Evolutionary conservation across 805 yeast genomes (phyloP).

Genomic region (Candida nanaspora): DNA sequence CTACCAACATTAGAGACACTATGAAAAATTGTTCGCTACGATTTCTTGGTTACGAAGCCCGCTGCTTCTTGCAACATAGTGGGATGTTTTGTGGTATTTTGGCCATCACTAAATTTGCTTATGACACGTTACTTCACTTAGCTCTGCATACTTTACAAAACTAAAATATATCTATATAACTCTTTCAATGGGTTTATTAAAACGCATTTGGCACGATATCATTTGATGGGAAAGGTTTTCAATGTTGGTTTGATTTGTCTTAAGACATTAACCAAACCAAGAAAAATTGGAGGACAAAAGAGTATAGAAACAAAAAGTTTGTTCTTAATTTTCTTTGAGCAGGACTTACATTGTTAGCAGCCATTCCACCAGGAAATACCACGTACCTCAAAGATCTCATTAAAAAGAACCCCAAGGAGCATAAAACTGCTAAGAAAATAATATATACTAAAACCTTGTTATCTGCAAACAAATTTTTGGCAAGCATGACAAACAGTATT

Average conservation of each 20-base stretch:
- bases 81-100: too few species aligned
- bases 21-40: too few species aligned
- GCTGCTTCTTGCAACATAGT: too few species aligned
- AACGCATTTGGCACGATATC: too few species aligned
- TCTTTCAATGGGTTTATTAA: too few species aligned
- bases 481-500: slow-evolving; percentile 46
- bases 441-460: slow-evolving; percentile 31
- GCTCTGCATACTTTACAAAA: too few species aligned
- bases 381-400: slow-evolving; percentile 65
- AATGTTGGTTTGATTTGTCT: not conserved
- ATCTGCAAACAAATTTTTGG: slow-evolving; percentile 32
- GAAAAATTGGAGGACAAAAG: slow-evolving; percentile 71
- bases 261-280: slow-evolving; percentile 64
- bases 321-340: slow-evolving; percentile 74
- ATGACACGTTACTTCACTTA: too few species aligned
- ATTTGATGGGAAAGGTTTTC: too few species aligned
- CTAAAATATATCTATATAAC: too few species aligned
- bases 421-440: slow-evolving; percentile 35
- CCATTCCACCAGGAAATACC: slow-evolving; percentile 54
- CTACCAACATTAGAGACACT: too few species aligned
- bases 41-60: too few species aligned
- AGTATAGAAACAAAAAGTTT: slow-evolving; percentile 79
- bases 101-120: too few species aligned
- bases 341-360: slow-evolving; percentile 53
- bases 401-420: slow-evolving; percentile 58